Percentiles rank a stretch among this genome's conserved stretches.
Conservation (phyloP, 2,329 filamentous ascomycete genomes). For the Pseudocercospora eumusae region DNA sequence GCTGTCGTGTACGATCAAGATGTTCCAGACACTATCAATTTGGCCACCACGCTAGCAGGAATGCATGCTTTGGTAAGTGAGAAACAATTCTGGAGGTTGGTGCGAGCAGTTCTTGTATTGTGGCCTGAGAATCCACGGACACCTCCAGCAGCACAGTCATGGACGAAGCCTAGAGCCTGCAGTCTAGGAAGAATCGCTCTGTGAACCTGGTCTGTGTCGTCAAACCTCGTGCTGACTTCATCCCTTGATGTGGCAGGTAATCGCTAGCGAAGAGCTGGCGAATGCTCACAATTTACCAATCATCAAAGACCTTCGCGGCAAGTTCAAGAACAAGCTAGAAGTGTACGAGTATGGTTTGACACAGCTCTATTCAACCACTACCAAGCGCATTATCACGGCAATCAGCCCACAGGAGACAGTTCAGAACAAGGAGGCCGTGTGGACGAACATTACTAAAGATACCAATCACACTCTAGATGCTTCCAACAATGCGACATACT, state of each 20-base stretch:
- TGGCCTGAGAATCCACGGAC: background rate
- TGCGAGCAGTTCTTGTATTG: background rate
- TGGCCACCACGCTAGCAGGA: slow-evolving; percentile 12
- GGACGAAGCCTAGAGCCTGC: background rate
- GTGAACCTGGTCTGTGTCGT: too few species aligned
- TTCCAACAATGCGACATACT: background rate
- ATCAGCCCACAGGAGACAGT: background rate
- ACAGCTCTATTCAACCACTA: background rate
- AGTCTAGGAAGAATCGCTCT: too few species aligned
- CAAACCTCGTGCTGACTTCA: too few species aligned
- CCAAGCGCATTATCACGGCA: slow-evolving; percentile 9
- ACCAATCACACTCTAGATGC: background rate
- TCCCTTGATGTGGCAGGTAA: background rate
- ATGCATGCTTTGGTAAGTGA: background rate
- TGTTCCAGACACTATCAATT: slow-evolving; percentile 12
- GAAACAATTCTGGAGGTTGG: background rate
- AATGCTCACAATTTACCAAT: background rate
- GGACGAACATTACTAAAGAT: slow-evolving; percentile 2
- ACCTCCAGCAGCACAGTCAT: background rate
- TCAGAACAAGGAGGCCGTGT: background rate
- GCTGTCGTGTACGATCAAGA: slow-evolving; percentile 7
- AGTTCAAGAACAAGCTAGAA: slow-evolving; percentile 10
- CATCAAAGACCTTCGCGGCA: background rate
- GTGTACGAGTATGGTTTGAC: slow-evolving; percentile 8
- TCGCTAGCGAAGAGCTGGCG: slow-evolving; percentile 5